Percentiles rank a stretch among this genome's conserved stretches.
Evolutionary conservation across 2,329 filamentous ascomycete species (phyloP).

Genomic region (Colletotrichum sp.): DNA sequence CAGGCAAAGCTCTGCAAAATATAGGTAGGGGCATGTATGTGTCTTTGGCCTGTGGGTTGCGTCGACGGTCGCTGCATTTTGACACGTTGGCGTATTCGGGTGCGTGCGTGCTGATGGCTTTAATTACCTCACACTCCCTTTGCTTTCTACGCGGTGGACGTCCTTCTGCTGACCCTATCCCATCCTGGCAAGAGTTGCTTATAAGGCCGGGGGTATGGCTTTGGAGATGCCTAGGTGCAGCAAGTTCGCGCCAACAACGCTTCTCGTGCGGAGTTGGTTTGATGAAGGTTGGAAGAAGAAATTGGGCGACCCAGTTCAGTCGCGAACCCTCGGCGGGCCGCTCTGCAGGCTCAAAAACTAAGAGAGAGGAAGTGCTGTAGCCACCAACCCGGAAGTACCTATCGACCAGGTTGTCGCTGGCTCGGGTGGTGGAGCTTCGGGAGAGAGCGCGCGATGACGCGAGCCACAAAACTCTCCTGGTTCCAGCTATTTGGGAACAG

Average conservation of each 20-base stretch:
- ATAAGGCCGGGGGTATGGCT: neutral
- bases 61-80: slow-evolving; percentile 8
- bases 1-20: slow-evolving; percentile 2
- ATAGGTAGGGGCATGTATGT: neutral
- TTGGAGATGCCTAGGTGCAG: neutral
- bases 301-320: neutral
- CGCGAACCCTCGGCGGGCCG: slow-evolving; percentile 12
- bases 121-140: slow-evolving; percentile 10
- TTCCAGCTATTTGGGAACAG: slow-evolving; percentile 22
- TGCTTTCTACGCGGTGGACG: neutral
- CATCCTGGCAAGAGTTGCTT: neutral
- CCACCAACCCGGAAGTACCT: neutral
- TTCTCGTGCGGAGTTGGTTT: neutral
- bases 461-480: slow-evolving; percentile 24
- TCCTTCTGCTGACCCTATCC: neutral
- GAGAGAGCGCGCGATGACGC: slow-evolving; percentile 21
- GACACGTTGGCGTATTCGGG: slow-evolving; percentile 15
- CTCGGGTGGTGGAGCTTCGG: slow-evolving; percentile 19
- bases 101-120: slow-evolving; percentile 18
- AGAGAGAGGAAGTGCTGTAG: neutral
- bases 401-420: slow-evolving; percentile 1
- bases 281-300: slow-evolving; percentile 5
- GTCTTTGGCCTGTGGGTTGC: neutral
- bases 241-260: neutral
- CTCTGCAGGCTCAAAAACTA: slow-evolving; percentile 14